A percentile compares a stretch with the other conserved stretches of the same genome.
Conservation (phyloP, 2,329 filamentous ascomycete species). For the Aureobasidium sp. region DNA sequence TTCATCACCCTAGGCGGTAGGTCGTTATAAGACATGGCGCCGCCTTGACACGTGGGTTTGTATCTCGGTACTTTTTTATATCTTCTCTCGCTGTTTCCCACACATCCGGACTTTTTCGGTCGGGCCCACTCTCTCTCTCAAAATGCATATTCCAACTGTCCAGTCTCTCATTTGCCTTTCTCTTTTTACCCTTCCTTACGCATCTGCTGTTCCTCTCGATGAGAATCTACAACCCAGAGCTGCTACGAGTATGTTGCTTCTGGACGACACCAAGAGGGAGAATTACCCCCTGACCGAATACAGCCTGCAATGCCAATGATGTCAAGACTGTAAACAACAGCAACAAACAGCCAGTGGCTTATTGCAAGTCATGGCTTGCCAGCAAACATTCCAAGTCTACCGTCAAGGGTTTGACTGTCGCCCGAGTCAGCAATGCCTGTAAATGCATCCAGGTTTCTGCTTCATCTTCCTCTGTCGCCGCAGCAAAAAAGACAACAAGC, state of each 20-base stretch:
- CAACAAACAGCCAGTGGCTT: slow-evolving; percentile 2
- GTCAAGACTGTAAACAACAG: background rate
- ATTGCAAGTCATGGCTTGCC: slow-evolving; percentile 10
- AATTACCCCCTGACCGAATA: background rate
- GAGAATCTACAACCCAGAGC: background rate
- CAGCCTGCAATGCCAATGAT: slow-evolving; percentile 8
- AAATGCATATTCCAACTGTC: slow-evolving; percentile 2
- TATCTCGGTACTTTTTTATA: background rate
- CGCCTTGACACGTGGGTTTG: background rate
- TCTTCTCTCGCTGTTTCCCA: background rate
- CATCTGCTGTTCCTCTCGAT: slow-evolving; percentile 8
- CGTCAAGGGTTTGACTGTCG: background rate
- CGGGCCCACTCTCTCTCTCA: background rate
- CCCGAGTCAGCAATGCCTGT: slow-evolving; percentile 6
- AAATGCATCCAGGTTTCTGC: slow-evolving; percentile 5
- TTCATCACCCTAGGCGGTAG: background rate
- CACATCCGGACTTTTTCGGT: background rate
- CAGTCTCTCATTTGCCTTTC: slow-evolving; percentile 9
- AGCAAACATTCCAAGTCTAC: slow-evolving; percentile 5
- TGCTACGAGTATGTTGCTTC: background rate
- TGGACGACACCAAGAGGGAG: background rate
- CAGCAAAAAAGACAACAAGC: background rate
- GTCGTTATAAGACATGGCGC: slow-evolving; percentile 7
- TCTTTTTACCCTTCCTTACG: background rate
- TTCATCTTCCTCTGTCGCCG: slow-evolving; percentile 3